Conservation (phyloP, 1,284 basidiomycete species). For the Ganoderma sinense region DNA sequence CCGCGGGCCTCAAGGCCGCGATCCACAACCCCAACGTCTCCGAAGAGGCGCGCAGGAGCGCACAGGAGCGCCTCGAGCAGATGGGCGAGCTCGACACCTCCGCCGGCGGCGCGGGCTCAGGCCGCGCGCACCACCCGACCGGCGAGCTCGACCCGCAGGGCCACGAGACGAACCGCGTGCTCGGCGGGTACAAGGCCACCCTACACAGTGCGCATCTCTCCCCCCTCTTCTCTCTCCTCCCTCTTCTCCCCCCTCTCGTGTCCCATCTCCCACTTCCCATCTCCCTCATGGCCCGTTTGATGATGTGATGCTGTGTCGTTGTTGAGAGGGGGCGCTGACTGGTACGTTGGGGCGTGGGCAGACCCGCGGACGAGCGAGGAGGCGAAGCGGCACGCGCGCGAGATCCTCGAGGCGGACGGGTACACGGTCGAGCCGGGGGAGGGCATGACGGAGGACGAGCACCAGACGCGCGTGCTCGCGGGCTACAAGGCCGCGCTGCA, state of each 20-base stretch:
- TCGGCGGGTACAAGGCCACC: slow-evolving; percentile 62
- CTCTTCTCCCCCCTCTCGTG: background rate
- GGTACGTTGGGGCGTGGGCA: slow-evolving; percentile 8
- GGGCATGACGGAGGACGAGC: slow-evolving; percentile 46
- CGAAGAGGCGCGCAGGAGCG: slow-evolving; percentile 55
- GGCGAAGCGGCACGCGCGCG: slow-evolving; percentile 53
- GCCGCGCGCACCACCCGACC: background rate
- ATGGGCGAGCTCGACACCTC: slow-evolving; percentile 41
- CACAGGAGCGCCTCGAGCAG: slow-evolving; percentile 50
- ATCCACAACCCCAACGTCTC: slow-evolving; percentile 62
- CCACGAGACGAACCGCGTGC: slow-evolving; percentile 42
- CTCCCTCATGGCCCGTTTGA: too few species aligned
- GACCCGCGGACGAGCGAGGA: slow-evolving; percentile 45
- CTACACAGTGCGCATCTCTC: slow-evolving; percentile 47
- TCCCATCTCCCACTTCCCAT: too few species aligned
- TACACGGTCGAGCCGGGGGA: slow-evolving; percentile 38
- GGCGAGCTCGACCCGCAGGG: slow-evolving; percentile 23
- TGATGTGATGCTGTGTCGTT: too few species aligned
- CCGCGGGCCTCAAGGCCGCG: slow-evolving; percentile 62
- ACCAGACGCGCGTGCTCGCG: slow-evolving; percentile 48
- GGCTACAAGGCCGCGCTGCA: slow-evolving; percentile 59
- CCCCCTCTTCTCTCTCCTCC: background rate
- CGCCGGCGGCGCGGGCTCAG: slow-evolving; percentile 2
- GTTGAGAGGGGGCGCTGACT: too few species aligned
- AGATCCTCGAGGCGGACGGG: slow-evolving; percentile 44